A percentile compares a stretch with the other conserved stretches of the same genome.
Conservation (phyloP, 352 stramenopile species). For the Aphanomyces cochlioides region DNA sequence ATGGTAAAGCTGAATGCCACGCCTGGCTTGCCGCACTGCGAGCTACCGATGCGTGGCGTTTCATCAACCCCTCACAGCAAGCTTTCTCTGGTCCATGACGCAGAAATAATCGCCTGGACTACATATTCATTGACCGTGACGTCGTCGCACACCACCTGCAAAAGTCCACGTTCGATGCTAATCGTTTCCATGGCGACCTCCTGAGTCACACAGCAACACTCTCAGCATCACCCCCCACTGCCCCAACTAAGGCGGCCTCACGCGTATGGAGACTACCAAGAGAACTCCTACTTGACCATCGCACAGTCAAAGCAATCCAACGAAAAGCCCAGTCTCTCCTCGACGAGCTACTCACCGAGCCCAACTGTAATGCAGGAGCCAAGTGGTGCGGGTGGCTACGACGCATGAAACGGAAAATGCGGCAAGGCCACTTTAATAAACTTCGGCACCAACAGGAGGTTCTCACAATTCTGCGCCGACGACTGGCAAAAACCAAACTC, state of each 20-base stretch:
- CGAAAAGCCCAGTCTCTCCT: too few relatives aligned
- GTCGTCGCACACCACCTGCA: background rate
- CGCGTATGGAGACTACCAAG: background rate
- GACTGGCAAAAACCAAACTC: too few relatives aligned
- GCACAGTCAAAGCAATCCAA: background rate
- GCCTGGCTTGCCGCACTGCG: slow-evolving; percentile 27
- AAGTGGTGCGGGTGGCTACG: slow-evolving; percentile 16
- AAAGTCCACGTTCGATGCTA: background rate
- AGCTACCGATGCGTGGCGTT: slow-evolving; percentile 31
- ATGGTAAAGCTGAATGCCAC: slow-evolving; percentile 3
- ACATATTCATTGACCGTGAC: slow-evolving; percentile 29
- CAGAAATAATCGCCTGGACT: slow-evolving; percentile 34
- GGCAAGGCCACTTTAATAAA: too few relatives aligned
- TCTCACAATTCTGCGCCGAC: too few relatives aligned
- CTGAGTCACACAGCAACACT: background rate
- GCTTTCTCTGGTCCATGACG: slow-evolving; percentile 27
- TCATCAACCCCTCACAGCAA: slow-evolving; percentile 9
- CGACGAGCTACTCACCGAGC: too few relatives aligned
- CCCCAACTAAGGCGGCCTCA: background rate
- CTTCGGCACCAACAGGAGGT: too few relatives aligned
- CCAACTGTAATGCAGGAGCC: too few relatives aligned
- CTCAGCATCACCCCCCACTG: background rate
- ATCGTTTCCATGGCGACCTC: background rate
- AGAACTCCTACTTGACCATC: background rate
- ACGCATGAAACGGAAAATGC: too few relatives aligned